Conservation (phyloP, 768 basidiomycete species). For the Tephrocybe sp. region DNA sequence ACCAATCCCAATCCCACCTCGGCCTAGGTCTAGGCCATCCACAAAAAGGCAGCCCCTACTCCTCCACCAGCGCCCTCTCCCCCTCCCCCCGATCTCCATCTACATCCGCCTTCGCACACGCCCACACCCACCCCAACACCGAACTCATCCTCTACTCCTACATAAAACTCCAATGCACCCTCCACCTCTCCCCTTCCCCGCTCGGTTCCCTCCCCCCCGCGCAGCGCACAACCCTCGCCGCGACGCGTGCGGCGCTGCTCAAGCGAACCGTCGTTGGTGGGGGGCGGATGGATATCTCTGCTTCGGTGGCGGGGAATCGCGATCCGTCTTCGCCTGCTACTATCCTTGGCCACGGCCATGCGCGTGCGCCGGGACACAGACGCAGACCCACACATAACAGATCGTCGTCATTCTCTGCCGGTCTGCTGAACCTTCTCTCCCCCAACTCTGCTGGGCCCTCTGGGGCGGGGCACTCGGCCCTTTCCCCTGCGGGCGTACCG, state of each 20-base stretch:
- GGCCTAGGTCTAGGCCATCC: constrained; percentile 45
- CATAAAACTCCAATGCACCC: constrained; percentile 71
- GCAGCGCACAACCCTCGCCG: constrained; percentile 30
- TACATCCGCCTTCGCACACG: constrained; percentile 38
- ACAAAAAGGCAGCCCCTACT: constrained; percentile 20
- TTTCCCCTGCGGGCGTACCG: too few relatives aligned
- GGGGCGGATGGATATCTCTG: constrained; percentile 78
- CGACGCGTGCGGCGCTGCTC: constrained; percentile 47
- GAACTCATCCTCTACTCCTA: constrained; percentile 85
- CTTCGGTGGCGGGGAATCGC: constrained; percentile 35
- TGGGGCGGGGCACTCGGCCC: too few relatives aligned
- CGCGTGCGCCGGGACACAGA: constrained; percentile 9
- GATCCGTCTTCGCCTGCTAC: constrained; percentile 18
- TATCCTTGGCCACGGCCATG: neutral
- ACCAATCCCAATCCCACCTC: constrained; percentile 25
- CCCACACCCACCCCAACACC: constrained; percentile 33
- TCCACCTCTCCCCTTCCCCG: constrained; percentile 49
- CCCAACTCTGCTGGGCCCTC: constrained; percentile 25
- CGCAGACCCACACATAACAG: constrained; percentile 41
- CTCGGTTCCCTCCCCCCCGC: constrained; percentile 25
- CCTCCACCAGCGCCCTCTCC: constrained; percentile 14
- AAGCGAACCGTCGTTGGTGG: constrained; percentile 58
- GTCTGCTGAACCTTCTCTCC: constrained; percentile 48
- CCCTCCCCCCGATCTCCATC: constrained; percentile 41
- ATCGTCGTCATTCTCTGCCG: constrained; percentile 49